Evolutionary conservation across 2,329 filamentous ascomycete species (phyloP), one percentile per base, ranked within the genome.

Genomic region (Stagonosporopsis rhizophila): DNA sequence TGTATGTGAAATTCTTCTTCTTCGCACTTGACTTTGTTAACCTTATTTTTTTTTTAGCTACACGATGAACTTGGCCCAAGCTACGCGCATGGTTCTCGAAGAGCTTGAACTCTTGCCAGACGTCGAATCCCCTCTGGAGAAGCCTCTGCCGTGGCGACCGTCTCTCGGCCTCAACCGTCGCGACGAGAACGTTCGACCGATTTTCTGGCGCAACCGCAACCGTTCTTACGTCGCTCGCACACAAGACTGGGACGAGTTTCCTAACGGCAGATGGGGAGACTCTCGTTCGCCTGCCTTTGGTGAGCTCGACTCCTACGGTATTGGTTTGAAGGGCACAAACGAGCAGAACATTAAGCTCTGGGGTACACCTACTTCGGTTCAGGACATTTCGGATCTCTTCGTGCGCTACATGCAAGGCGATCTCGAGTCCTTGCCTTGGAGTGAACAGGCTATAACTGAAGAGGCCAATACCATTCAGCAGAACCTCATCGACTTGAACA

Each of bases 241-340:
- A 0, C 93, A 97, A 74, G 94, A 97, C 67, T 99, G 95, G 95
- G 95, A 99, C 70, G 95, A 99, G 76, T 99, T 97, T 69, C 95
- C 95, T 52, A 99, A 99, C 81, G 95, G 95, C 42, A 90, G 95
- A 77, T 99, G 95, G 95, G 96, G 95, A 78, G 95, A 99, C 77
- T 94, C 93, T 48, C 87, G 95, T 62, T 98, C 94, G 56, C 95
- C 95, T 59, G 95, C 95, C 46, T 99, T 97, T 71, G 95, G 95
- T 70, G 92, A 97, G 77, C 82, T 98, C 48, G 94, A 98, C 77
- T 88, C 92, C 8, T 98, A 99, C 72, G 94, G 93, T 39, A 92
- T 98, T 68, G 92, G 93, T 40, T 79, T 99, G 67, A 96, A 94
- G 65, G 95, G 95, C 27, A 96, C 91, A 47, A 99, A 96, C 73